phyloP scores from a whole-genome alignment of 164 flowering plant genomes.

The Tinospora cordifolia region DNA sequence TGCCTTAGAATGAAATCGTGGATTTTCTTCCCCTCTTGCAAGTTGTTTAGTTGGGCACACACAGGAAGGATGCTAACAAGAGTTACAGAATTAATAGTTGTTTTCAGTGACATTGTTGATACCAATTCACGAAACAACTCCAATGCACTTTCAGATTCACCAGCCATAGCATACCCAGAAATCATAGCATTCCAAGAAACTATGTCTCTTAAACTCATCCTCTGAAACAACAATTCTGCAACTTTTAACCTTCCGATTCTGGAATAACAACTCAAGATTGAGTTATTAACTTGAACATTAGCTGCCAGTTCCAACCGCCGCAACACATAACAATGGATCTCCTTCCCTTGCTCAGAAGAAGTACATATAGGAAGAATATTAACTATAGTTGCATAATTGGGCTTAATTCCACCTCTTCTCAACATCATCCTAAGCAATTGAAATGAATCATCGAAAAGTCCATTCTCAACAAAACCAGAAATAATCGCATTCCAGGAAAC shows the following conservation, averaged over 20 bases:
- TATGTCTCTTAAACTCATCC: slow-evolving; percentile 47
- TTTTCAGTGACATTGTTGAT: neutral
- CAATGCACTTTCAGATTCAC: slow-evolving; percentile 40
- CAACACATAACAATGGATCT: slow-evolving; percentile 51
- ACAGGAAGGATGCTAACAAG: slow-evolving; percentile 58
- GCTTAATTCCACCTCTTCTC: slow-evolving; percentile 25
- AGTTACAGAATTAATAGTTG: slow-evolving; percentile 47
- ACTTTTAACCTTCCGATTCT: slow-evolving; percentile 40
- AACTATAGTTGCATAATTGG: slow-evolving; percentile 61
- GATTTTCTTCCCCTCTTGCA: slow-evolving; percentile 44
- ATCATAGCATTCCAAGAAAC: slow-evolving; percentile 83
- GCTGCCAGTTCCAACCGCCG: slow-evolving; percentile 28
- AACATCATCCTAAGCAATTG: slow-evolving; percentile 43
- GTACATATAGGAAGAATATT: slow-evolving; percentile 61
- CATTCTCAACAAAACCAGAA: slow-evolving; percentile 60
- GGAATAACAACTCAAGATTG: slow-evolving; percentile 63
- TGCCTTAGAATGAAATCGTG: slow-evolving; percentile 47
- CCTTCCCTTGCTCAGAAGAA: slow-evolving; percentile 41
- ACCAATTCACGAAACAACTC: slow-evolving; percentile 42
- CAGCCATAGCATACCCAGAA: slow-evolving; percentile 55
- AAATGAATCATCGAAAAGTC: slow-evolving; percentile 36
- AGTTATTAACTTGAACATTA: slow-evolving; percentile 49
- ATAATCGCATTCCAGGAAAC: slow-evolving; percentile 82
- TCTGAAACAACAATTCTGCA: slow-evolving; percentile 46
- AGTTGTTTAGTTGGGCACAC: slow-evolving; percentile 37